Conservation (phyloP, 2,329 filamentous ascomycete species). For the Pleoardoris graminearum region DNA sequence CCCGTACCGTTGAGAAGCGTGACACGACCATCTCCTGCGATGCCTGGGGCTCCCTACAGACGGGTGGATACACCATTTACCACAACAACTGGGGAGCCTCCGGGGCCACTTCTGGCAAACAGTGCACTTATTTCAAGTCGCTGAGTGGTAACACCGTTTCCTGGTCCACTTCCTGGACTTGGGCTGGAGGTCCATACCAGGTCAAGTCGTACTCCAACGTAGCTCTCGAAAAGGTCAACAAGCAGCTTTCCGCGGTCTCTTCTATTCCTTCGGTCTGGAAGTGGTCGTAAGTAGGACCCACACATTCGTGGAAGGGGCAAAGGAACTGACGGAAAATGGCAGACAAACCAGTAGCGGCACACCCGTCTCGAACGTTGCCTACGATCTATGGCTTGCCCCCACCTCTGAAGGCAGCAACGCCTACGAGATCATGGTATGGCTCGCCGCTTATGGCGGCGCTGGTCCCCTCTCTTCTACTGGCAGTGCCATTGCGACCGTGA, state of each 20-base stretch:
- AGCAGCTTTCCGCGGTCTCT: slow-evolving; percentile 42
- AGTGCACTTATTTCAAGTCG: slow-evolving; percentile 51
- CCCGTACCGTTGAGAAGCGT: slow-evolving; percentile 3
- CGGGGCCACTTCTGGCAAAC: slow-evolving; percentile 48
- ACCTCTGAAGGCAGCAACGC: slow-evolving; percentile 52
- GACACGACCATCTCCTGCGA: slow-evolving; percentile 6
- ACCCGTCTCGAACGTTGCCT: slow-evolving; percentile 60
- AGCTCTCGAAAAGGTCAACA: slow-evolving; percentile 40
- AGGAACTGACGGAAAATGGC: neutral
- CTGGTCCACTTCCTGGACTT: slow-evolving; percentile 53
- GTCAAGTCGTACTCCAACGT: slow-evolving; percentile 53
- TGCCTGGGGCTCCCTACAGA: neutral
- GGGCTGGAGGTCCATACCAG: slow-evolving; percentile 42
- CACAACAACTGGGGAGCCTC: slow-evolving; percentile 50
- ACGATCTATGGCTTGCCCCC: slow-evolving; percentile 63
- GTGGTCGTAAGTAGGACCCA: slow-evolving; percentile 8
- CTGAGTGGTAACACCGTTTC: slow-evolving; percentile 43
- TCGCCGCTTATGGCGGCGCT: slow-evolving; percentile 60
- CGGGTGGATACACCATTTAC: slow-evolving; percentile 4
- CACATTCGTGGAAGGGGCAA: neutral
- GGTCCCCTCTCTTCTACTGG: slow-evolving; percentile 63
- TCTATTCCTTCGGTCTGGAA: slow-evolving; percentile 51
- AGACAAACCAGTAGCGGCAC: slow-evolving; percentile 47
- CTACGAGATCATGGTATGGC: slow-evolving; percentile 71
- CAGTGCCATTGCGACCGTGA: slow-evolving; percentile 57